Evolutionary conservation across 495 filamentous ascomycete genomes (phyloP).

Genomic region (Lophiostoma macrostomum): DNA sequence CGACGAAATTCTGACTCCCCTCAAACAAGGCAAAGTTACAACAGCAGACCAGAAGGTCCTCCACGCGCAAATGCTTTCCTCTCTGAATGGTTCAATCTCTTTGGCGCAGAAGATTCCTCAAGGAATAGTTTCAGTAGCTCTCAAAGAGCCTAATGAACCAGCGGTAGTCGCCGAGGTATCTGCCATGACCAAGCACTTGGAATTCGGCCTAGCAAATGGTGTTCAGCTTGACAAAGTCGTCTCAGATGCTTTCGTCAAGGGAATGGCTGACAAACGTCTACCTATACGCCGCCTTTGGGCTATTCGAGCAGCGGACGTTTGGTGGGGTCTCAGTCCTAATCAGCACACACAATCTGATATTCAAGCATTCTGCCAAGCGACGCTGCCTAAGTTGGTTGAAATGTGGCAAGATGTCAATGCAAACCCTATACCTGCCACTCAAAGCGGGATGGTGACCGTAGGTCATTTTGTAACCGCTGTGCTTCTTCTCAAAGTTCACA

Average conservation of each 20-base stretch:
- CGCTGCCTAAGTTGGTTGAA: conserved; percentile 65
- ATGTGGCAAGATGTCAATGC: conserved; percentile 69
- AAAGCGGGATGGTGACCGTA: conserved; percentile 70
- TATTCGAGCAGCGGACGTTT: conserved; percentile 65
- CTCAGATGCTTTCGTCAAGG: conserved; percentile 71
- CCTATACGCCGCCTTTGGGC: conserved; percentile 79
- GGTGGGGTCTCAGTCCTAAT: conserved; percentile 55
- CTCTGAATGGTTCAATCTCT: conserved; percentile 54
- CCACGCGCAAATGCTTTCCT: conserved; percentile 72
- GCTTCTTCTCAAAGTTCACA: conserved; percentile 45
- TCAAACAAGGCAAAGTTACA: conserved; percentile 77
- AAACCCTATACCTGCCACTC: conserved; percentile 72
- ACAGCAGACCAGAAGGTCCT: conserved; percentile 75
- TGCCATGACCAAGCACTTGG: conserved; percentile 61
- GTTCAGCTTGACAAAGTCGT: conserved; percentile 59
- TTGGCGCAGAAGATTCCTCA: conserved; percentile 64
- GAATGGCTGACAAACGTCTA: conserved; percentile 76
- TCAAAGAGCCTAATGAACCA: conserved; percentile 83
- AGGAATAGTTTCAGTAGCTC: conserved; percentile 59
- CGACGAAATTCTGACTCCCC: conserved; percentile 70
- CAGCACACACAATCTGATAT: conserved; percentile 45
- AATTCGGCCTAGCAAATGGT: conserved; percentile 55
- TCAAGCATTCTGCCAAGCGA: conserved; percentile 52
- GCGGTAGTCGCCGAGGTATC: conserved; percentile 72
- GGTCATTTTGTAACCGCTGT: conserved; percentile 73